phyloP scores from a whole-genome alignment of 108 stramenopile genomes.

The Cyclostephanos invisitatus region DNA sequence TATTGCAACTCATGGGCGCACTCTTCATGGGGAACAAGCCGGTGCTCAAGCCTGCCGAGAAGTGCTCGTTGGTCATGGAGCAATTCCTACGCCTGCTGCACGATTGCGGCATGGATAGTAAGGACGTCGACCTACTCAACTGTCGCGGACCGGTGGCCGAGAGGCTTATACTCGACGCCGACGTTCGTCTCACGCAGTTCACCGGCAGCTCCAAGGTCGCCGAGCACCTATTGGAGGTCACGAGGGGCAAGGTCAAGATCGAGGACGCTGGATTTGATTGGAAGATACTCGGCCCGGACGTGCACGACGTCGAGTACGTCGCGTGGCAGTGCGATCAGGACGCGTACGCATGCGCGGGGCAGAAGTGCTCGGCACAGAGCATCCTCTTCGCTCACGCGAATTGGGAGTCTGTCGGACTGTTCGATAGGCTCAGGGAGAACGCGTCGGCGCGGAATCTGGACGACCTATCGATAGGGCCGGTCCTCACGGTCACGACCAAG shows the following conservation, averaged over 20 bases:
- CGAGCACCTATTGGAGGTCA: slow-evolving; percentile 75
- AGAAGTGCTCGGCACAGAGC: slow-evolving; percentile 98
- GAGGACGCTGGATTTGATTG: slow-evolving; percentile 99
- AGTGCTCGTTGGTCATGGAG: slow-evolving; percentile 94
- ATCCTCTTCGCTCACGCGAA: slow-evolving; percentile 95
- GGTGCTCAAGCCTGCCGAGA: slow-evolving; percentile 84
- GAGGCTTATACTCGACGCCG: slow-evolving; percentile 74
- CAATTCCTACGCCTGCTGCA: slow-evolving; percentile 90
- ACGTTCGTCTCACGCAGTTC: slow-evolving; percentile 93
- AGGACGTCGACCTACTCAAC: slow-evolving; percentile 93
- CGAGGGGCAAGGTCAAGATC: slow-evolving; percentile 91
- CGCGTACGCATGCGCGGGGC: slow-evolving; percentile 94
- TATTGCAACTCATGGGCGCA: slow-evolving; percentile 96
- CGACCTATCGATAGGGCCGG: slow-evolving; percentile 93
- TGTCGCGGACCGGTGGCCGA: slow-evolving; percentile 89
- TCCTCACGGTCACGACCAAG: slow-evolving; percentile 91
- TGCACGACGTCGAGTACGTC: slow-evolving; percentile 91
- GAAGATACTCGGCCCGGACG: slow-evolving; percentile 96
- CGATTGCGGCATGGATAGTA: slow-evolving; percentile 89
- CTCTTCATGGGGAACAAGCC: slow-evolving; percentile 99
- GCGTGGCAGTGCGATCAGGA: slow-evolving; percentile 99
- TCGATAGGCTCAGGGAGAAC: slow-evolving; percentile 75
- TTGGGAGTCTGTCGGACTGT: slow-evolving; percentile 84
- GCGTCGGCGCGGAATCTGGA: slow-evolving; percentile 81
- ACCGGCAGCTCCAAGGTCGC: slow-evolving; percentile 93